Percentiles rank a stretch among this genome's conserved stretches.
These are phyloP conservation scores for Oropetium thomaeum DNA, from an alignment of 176 grass and related monocot genomes.

Conservation along the genomic window DNA sequence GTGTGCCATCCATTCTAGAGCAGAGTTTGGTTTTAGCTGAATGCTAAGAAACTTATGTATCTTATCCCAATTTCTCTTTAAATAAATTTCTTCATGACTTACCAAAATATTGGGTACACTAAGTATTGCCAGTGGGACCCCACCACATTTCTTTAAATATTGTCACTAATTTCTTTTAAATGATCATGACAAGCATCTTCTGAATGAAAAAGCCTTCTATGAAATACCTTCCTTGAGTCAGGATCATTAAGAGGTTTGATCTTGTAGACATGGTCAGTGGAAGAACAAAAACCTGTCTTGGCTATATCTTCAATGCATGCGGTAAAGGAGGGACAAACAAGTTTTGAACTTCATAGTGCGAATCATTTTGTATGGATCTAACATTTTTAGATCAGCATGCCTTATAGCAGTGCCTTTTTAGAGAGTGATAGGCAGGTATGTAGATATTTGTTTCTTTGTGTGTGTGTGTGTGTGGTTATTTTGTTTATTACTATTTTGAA, in stretches of 20 bases:
- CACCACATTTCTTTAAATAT: constrained; percentile 26
- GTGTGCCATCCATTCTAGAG: background rate
- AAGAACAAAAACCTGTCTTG: background rate
- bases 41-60: background rate
- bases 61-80: background rate
- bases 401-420: too few relatives aligned
- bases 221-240: constrained; percentile 29
- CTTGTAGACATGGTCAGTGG: background rate
- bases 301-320: constrained; percentile 5
- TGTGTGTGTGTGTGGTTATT: too few relatives aligned
- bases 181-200: constrained; percentile 25
- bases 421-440: too few relatives aligned
- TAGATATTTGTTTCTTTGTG: too few relatives aligned
- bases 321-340: too few relatives aligned
- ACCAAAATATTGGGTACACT: constrained; percentile 5
- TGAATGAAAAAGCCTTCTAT: constrained; percentile 3
- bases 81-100: background rate
- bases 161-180: background rate
- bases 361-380: too few relatives aligned
- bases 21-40: background rate
- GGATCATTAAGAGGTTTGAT: constrained; percentile 18
- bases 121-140: constrained; percentile 20
- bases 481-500: too few relatives aligned
- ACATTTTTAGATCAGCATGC: too few relatives aligned
- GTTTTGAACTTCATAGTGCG: too few relatives aligned